Conservation (phyloP, 768 basidiomycete genomes). For the Myochromella boudieri region DNA sequence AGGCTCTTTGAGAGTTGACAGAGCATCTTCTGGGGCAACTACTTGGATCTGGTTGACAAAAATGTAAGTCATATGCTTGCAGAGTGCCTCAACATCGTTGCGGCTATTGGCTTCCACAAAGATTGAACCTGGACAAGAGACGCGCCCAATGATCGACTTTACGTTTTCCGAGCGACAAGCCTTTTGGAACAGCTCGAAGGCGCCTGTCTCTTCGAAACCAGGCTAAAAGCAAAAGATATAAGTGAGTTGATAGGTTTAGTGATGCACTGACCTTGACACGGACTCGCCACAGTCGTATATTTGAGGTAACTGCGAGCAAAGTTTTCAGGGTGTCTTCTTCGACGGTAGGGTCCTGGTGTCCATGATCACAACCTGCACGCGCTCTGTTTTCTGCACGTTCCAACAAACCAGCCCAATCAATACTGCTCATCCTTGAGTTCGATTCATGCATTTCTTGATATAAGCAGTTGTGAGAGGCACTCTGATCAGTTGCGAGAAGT, state of each 20-base stretch:
- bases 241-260: background rate
- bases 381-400: too few species aligned
- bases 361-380: too few species aligned
- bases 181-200: background rate
- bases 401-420: background rate
- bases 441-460: background rate
- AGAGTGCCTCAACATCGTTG: background rate
- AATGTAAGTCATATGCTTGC: background rate
- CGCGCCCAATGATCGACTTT: background rate
- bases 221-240: background rate
- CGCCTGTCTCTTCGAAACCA: background rate
- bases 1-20: background rate
- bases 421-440: background rate
- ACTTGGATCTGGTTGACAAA: background rate
- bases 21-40: background rate
- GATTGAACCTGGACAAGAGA: background rate
- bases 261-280: background rate
- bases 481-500: background rate
- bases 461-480: background rate
- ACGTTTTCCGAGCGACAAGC: background rate
- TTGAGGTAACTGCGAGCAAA: background rate
- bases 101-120: background rate
- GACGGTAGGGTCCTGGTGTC: too few species aligned
- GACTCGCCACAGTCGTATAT: background rate
- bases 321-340: too few species aligned